Base-by-base conservation (phyloP, 2,329 filamentous ascomycete genomes). In the Colletotrichum chlorophyti region DNA sequence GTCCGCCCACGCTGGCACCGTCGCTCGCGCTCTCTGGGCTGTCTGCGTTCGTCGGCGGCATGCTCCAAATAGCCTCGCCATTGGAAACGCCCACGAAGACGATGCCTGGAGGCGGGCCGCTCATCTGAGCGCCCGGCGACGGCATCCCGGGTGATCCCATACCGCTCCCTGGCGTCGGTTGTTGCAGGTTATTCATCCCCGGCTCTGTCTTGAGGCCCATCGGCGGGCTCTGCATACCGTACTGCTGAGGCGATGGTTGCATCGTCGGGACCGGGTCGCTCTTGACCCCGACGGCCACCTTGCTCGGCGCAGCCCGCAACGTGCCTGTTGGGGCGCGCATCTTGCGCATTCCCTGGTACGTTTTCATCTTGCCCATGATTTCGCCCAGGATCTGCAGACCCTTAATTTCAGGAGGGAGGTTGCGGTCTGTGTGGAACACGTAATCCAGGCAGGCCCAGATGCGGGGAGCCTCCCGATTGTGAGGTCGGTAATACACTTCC, bases 371-470 rank as follows among this genome's bases (percentile, higher is more conserved):
- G 32, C 82, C 80, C 63, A 83, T 76, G 32, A 92, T 77, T 59
- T 91, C 87, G 9, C 76, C 76, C 27, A 92, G 73, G 1, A 93
- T 81, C 17, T 79, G 77, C 26, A 83, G 73, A 10, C 80, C 82
- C 68, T 91, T 91, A 38, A 83, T 76, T 15, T 80, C 76, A 3
- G 79, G 79, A 11, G 80, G 70, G 37, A 83, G 69, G 29, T 77
- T 70, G 5, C 78, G 68, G 27, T 88, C 80, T 24, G 87, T 74
- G 47, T 85, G 82, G 68, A 91, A 93, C 21, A 90, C 85, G 67
- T 86, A 92, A 67, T 93, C 88, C 23, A 91, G 75, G 65, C 86
- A 89, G 29, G 77, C 74, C 89, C 90, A 91, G 57, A 91, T 89
- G 8, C 89, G 82, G 21, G 83, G 80, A 2, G 85, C 84, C 60